Conservation (phyloP, 768 basidiomycete genomes). For the Phylloporus rhodoxanthus region DNA sequence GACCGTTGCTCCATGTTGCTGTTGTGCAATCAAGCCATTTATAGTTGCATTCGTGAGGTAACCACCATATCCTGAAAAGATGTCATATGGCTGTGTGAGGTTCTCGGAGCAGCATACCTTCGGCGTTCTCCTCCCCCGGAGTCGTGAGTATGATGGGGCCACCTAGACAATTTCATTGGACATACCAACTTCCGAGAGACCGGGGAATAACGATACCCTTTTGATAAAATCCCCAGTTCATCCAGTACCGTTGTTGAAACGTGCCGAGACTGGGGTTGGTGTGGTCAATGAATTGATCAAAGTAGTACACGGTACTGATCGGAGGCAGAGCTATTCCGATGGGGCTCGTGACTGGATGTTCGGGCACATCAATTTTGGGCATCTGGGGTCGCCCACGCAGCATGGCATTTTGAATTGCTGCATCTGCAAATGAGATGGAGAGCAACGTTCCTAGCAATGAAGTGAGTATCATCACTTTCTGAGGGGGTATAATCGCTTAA, state of each 20-base stretch:
- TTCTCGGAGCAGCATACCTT: slow-evolving; percentile 17
- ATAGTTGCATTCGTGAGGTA: slow-evolving; percentile 63
- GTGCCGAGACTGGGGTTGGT: slow-evolving; percentile 56
- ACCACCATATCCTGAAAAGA: slow-evolving; percentile 27
- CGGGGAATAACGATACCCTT: slow-evolving; percentile 27
- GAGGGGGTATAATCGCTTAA: too few species aligned
- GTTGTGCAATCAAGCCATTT: slow-evolving; percentile 59
- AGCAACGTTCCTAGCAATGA: slow-evolving; percentile 8
- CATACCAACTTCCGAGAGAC: background rate
- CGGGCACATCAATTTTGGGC: slow-evolving; percentile 9
- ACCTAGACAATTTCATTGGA: slow-evolving; percentile 1
- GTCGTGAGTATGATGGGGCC: slow-evolving; percentile 36
- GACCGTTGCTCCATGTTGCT: slow-evolving; percentile 56
- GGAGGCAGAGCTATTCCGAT: slow-evolving; percentile 26
- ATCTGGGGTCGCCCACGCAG: slow-evolving; percentile 15
- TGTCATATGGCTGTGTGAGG: background rate
- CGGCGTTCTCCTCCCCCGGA: slow-evolving; percentile 60
- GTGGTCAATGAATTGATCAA: slow-evolving; percentile 39
- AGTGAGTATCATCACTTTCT: slow-evolving; percentile 14
- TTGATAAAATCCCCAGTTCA: slow-evolving; percentile 62
- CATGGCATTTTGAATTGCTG: slow-evolving; percentile 19
- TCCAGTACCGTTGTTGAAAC: slow-evolving; percentile 75
- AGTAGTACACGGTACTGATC: slow-evolving; percentile 25
- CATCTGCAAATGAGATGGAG: slow-evolving; percentile 11
- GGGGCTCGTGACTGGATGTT: slow-evolving; percentile 8